Base-by-base conservation (phyloP, 768 basidiomycete species). In the Boletus rufocinnamomeus region DNA sequence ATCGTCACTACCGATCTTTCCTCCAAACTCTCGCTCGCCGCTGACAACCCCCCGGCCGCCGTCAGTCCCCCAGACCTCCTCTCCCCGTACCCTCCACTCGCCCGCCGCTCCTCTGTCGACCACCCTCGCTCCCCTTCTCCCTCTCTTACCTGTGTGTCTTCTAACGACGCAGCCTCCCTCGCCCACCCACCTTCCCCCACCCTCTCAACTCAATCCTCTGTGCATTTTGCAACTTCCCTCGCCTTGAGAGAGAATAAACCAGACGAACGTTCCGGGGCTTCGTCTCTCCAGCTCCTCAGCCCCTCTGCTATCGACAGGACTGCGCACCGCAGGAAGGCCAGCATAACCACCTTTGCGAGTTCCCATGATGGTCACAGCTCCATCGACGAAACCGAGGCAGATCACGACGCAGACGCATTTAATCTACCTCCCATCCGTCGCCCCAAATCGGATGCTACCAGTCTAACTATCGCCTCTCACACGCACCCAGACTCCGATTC, bases 151-250 rank as follows among this genome's bases (percentile, higher is more conserved):
- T 64, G 62, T 4, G 71, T 78, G 2, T 75, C 76, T 8, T 78
- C 75, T 0, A 76, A 80, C n/a, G 80, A 81, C 46, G 77, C 74
- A 38, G 74, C 75, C 25, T 80, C 72, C 1, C 66, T 71, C 9
- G 57, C 59, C 10, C 70, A 73, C 1, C 91, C 91, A 0, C 89
- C 91, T 0, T 93, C 91, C 0, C 91, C 91, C 1, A 91, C 91
- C 0, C 78, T 90, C 11, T 90, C 91, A 0, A 82, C 79, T 3
- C 80, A 77, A 17, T 88, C 87, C 3, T 84, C 84, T 0, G 79
- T 82, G 0, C 82, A 85, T 35, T 91, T 87, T 58, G 72, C 71
- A 1, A 80, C 82, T 4, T 76, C 85, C 8, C 74, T 84, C 4
- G 79, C 80, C 4, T 69, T 93, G 48, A 84, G 91, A 38, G 83